Percentiles rank a stretch among this genome's conserved stretches.
Conservation (phyloP, 2,329 filamentous ascomycete species). For the Penicillium sp. region DNA sequence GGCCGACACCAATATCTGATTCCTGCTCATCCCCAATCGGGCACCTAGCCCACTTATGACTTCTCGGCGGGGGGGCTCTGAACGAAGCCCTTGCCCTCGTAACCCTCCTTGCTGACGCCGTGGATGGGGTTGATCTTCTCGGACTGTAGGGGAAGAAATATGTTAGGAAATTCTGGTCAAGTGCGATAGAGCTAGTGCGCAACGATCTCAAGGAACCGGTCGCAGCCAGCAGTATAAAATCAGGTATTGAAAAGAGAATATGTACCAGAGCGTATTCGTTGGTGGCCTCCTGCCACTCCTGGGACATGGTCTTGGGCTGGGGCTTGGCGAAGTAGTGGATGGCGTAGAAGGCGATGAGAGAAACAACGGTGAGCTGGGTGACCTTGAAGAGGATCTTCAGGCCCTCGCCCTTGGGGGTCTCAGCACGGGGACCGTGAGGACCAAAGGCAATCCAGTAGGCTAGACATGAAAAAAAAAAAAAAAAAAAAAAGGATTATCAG, state of each 20-base stretch:
- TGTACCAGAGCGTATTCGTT: slow-evolving; percentile 94
- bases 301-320: slow-evolving; percentile 85
- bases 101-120: slow-evolving; percentile 79
- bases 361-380: slow-evolving; percentile 68
- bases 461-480: slow-evolving; percentile 50
- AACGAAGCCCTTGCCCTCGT: slow-evolving; percentile 77
- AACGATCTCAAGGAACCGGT: neutral
- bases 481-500: slow-evolving; percentile 28
- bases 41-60: slow-evolving; percentile 36
- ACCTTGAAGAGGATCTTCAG: slow-evolving; percentile 79
- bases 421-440: slow-evolving; percentile 88
- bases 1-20: slow-evolving; percentile 29
- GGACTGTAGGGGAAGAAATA: slow-evolving; percentile 57
- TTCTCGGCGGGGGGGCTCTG: slow-evolving; percentile 63
- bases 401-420: slow-evolving; percentile 81
- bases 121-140: slow-evolving; percentile 88
- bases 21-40: slow-evolving; percentile 34
- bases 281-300: slow-evolving; percentile 93
- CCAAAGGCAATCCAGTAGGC: slow-evolving; percentile 99
- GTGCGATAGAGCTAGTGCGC: slow-evolving; percentile 1
- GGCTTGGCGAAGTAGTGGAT: slow-evolving; percentile 75
- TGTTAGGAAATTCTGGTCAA: slow-evolving; percentile 26
- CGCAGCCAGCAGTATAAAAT: neutral
- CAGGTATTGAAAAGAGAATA: slow-evolving; percentile 22
- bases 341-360: slow-evolving; percentile 72